Evolutionary conservation across 2,329 filamentous ascomycete genomes (phyloP), one percentile per base, ranked within the genome.

Genomic region (Aspergillus floridensis): DNA sequence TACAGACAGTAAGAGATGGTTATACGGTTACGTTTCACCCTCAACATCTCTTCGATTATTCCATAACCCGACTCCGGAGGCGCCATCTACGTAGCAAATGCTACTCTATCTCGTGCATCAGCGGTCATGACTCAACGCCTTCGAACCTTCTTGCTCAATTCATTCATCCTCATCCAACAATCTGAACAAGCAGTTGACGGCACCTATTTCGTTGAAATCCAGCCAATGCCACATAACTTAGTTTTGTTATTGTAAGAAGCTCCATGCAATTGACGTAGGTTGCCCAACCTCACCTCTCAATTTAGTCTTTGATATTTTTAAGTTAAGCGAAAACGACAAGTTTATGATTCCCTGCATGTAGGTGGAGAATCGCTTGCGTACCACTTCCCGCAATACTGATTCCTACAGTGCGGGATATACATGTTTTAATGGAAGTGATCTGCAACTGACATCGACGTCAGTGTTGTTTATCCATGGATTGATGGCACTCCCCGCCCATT

Each of bases 21-120:
- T 59, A 61, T 66, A 63, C 66, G 66, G 66, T 70, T 71, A 72
- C 73, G 73, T 76, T 76, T 76, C 74, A 74, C 70, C 73, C 70
- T 67, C 69, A 53, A 76, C 74, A 76, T 63, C 22, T 21, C 24
- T 19, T 12, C 31, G 12, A 51, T 49, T 41, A 22, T 35, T 26
- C 19, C 19, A 10, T 22, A 41, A 2, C 24, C 35, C 24, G 46
- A 14, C 8, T 10, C 16, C 26, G 32, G 14, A 26, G 24, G 16
- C 41, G 21, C 14, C 51, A 53, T 53, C 22, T 53, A 24, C 51
- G 32, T 50, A 26, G 48, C 19, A 31, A 21, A 50, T 50, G 31
- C 48, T 50, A 32, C 48, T 50, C 16, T 19, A 44, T 44, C 12
- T 19, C 5, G 16, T 35, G 16, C 14, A n/a, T 44, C 38, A 19